Evolutionary conservation across 495 filamentous ascomycete genomes (phyloP).

Genomic region (Penicillium subrubescens): DNA sequence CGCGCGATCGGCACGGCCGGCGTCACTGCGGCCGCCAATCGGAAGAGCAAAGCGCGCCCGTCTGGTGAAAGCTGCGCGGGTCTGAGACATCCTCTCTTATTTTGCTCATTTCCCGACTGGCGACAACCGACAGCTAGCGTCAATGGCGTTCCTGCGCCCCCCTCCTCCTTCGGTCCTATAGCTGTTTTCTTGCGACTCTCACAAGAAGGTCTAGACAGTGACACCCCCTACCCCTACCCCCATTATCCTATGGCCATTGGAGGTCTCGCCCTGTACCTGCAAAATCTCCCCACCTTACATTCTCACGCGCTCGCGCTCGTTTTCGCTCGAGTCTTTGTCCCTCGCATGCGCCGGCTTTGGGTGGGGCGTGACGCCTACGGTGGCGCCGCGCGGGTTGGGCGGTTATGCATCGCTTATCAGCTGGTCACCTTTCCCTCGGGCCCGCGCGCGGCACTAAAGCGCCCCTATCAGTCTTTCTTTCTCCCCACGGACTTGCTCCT

Average conservation of each 20-base stretch:
- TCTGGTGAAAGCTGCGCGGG: constrained; percentile 27
- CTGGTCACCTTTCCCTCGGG: not conserved
- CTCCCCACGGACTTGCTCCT: not conserved
- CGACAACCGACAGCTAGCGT: not conserved
- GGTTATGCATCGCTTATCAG: constrained; percentile 37
- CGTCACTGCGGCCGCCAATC: constrained; percentile 34
- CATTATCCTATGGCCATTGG: not conserved
- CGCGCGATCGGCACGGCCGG: constrained; percentile 49
- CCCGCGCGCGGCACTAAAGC: not conserved
- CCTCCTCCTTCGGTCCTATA: not conserved
- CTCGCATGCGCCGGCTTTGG: not conserved
- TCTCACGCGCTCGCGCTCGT: constrained; percentile 22
- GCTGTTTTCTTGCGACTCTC: not conserved
- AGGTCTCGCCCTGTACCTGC: not conserved
- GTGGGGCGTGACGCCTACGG: constrained; percentile 1
- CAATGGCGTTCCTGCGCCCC: constrained; percentile 2
- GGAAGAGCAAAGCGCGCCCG: constrained; percentile 27
- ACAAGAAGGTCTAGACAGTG: too few relatives aligned
- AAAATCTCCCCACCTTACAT: not conserved
- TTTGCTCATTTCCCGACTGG: constrained; percentile 13
- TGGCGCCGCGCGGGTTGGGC: constrained; percentile 31
- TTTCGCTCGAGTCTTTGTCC: not conserved
- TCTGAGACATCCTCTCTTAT: constrained; percentile 28
- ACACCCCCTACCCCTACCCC: too few relatives aligned
- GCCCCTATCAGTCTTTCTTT: not conserved